Evolutionary conservation across 2,329 filamentous ascomycete species (phyloP).

Genomic region (Lasiodiplodia gonubiensis): DNA sequence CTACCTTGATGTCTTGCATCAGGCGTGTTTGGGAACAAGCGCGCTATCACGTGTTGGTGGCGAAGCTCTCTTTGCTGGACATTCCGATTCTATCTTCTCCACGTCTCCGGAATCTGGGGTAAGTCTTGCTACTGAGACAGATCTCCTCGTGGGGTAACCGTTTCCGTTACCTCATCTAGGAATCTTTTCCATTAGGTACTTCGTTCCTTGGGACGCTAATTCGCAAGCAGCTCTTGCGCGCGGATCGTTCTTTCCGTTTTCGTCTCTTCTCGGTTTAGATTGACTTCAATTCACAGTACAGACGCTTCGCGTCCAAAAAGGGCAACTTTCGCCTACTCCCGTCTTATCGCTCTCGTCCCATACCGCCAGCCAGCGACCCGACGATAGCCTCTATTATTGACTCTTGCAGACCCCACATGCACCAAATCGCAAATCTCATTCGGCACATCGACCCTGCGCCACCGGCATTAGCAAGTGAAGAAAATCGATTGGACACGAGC

Average conservation of each 20-base stretch:
- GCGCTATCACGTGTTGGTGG: slow-evolving; percentile 10
- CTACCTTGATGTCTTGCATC: slow-evolving; percentile 6
- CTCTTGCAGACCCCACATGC: neutral
- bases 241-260: neutral
- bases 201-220: neutral
- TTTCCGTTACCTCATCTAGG: neutral
- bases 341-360: neutral
- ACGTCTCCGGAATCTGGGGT: neutral
- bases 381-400: neutral
- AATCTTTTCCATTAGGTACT: neutral
- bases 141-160: neutral
- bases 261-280: neutral
- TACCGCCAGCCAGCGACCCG: neutral
- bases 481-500: neutral
- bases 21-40: neutral
- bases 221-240: neutral
- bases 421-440: neutral
- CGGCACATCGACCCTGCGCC: neutral
- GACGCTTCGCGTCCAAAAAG: neutral
- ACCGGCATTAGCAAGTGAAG: neutral
- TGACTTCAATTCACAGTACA: neutral
- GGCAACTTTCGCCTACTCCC: slow-evolving; percentile 12
- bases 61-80: neutral
- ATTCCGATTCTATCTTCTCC: neutral
- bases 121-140: neutral